Conservation (phyloP, 106 monocot genomes). For the Posidonia australis region DNA sequence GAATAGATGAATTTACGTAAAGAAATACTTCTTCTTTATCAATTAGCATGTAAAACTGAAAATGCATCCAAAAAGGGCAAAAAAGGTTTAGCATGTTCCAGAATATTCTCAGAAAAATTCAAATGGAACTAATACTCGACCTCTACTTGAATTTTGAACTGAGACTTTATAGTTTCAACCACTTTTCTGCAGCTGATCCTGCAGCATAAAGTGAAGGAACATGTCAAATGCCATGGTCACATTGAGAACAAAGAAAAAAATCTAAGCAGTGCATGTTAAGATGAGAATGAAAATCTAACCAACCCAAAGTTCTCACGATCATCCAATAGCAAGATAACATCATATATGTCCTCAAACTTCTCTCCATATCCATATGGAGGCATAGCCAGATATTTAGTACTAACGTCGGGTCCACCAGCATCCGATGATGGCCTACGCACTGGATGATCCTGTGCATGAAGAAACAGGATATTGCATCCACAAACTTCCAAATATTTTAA, state of each 20-base stretch:
- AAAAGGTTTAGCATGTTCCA: neutral
- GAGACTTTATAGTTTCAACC: constrained; percentile 54
- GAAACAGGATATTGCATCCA: neutral
- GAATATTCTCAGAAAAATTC: neutral
- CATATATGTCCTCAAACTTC: constrained; percentile 68
- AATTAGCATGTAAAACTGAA: too few relatives aligned
- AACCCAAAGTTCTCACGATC: constrained; percentile 95
- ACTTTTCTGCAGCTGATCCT: constrained; percentile 58
- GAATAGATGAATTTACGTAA: neutral
- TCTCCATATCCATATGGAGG: constrained; percentile 49
- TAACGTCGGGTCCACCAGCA: constrained; percentile 15
- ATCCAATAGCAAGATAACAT: constrained; percentile 89
- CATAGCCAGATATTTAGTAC: constrained; percentile 33
- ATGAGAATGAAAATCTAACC: constrained; percentile 15
- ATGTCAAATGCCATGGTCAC: neutral
- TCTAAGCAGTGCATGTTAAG: neutral
- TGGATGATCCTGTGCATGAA: constrained; percentile 20
- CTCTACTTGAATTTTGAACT: constrained; percentile 74
- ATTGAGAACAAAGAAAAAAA: neutral
- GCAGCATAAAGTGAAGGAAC: constrained; percentile 7
- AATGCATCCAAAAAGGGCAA: neutral
- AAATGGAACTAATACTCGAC: constrained; percentile 20
- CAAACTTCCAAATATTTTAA: neutral
- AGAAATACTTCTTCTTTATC: too few relatives aligned
- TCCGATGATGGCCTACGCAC: neutral